Percentiles rank a stretch among this genome's conserved stretches.
phyloP scores from a whole-genome alignment of 345 rosid genomes.

The Acer saccharum region DNA sequence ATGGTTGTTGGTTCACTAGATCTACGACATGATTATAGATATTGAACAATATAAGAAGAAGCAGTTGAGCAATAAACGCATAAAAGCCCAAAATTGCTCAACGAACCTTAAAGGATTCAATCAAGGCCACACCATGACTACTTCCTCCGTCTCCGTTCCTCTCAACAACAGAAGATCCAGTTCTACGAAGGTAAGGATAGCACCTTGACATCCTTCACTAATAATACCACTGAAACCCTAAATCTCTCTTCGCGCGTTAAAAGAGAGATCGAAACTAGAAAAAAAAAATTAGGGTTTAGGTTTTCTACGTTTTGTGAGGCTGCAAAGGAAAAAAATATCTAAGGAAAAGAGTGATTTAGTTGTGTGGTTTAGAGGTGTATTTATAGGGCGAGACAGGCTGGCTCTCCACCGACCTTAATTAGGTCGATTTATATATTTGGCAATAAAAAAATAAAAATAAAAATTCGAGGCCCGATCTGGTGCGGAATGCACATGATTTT shows the following conservation, averaged over 20 bases:
- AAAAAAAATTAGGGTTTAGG: neutral
- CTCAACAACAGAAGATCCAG: constrained; percentile 29
- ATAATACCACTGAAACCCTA: constrained; percentile 24
- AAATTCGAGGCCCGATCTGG: too few relatives aligned
- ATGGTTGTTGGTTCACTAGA: too few relatives aligned
- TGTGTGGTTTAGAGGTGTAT: neutral
- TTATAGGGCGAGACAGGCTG: constrained; percentile 8
- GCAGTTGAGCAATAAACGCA: constrained; percentile 44
- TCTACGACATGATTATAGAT: neutral
- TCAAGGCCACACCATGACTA: constrained; percentile 37
- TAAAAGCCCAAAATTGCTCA: constrained; percentile 39
- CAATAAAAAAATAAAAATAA: too few relatives aligned
- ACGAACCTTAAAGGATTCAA: constrained; percentile 69
- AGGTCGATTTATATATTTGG: too few relatives aligned
- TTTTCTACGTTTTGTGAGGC: neutral
- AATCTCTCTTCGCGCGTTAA: neutral
- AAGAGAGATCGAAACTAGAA: neutral
- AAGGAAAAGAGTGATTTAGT: neutral
- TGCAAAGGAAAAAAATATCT: too few relatives aligned
- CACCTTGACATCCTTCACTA: constrained; percentile 53
- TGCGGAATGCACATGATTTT: too few relatives aligned
- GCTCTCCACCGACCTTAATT: too few relatives aligned
- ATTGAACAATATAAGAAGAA: neutral
- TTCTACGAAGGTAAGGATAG: constrained; percentile 44
- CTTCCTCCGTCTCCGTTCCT: constrained; percentile 10